phyloP scores from a whole-genome alignment of 306 rosid species.

The Prunus dulcis region DNA sequence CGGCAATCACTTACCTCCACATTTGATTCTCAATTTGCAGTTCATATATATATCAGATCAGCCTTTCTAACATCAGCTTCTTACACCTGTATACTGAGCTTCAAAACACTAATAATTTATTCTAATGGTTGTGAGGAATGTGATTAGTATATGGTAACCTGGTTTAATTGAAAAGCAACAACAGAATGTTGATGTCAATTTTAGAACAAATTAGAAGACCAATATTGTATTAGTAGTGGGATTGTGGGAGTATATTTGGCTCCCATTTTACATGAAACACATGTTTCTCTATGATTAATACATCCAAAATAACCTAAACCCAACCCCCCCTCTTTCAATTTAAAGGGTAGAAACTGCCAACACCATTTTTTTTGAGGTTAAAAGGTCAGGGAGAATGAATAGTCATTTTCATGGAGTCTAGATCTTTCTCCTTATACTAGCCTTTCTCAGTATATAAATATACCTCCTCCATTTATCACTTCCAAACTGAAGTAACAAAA shows the following conservation, averaged over 20 bases:
- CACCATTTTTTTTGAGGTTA: slow-evolving; percentile 20
- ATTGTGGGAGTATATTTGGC: not conserved
- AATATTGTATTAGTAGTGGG: not conserved
- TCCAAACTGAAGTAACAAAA: slow-evolving; percentile 13
- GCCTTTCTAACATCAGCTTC: not conserved
- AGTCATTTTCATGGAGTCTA: slow-evolving; percentile 48
- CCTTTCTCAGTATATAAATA: slow-evolving; percentile 44
- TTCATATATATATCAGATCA: not conserved
- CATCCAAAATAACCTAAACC: not conserved
- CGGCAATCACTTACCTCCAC: slow-evolving; percentile 39
- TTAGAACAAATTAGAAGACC: slow-evolving; percentile 23
- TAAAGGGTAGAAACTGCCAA: slow-evolving; percentile 33
- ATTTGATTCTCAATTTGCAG: slow-evolving; percentile 29
- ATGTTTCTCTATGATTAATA: not conserved
- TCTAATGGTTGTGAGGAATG: slow-evolving; percentile 14
- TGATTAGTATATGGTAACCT: slow-evolving; percentile 7
- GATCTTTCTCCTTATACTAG: slow-evolving; percentile 50
- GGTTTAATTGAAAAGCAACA: slow-evolving; percentile 23
- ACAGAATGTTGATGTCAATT: slow-evolving; percentile 21
- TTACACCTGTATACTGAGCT: not conserved
- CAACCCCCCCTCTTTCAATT: not conserved
- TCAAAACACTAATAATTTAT: slow-evolving; percentile 22
- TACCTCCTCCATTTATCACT: slow-evolving; percentile 20
- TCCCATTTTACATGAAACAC: slow-evolving; percentile 6
- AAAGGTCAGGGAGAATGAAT: slow-evolving; percentile 25